phyloP scores from a whole-genome alignment of 2,329 filamentous ascomycete genomes.

The Penicillium verrucosum region DNA sequence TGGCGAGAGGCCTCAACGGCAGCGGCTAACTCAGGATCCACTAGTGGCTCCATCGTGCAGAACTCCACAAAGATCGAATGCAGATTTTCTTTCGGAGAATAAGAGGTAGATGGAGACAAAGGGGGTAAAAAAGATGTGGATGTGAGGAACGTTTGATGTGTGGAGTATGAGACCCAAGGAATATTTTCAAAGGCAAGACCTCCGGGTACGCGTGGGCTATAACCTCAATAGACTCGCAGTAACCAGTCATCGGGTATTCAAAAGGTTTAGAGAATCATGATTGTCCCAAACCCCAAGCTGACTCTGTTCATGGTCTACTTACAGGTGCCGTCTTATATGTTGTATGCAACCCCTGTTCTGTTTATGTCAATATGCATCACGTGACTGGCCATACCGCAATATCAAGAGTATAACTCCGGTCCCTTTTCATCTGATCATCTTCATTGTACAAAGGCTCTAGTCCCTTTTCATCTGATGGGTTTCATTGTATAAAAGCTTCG shows the following conservation, averaged over 20 bases:
- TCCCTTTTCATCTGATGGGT: too few species aligned
- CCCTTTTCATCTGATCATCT: too few species aligned
- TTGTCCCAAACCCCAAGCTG: neutral
- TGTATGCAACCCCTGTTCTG: constrained; percentile 4
- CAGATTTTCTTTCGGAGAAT: neutral
- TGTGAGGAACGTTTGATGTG: neutral
- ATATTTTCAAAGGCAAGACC: neutral
- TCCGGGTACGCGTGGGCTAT: neutral
- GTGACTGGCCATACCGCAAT: constrained; percentile 5
- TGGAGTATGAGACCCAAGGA: neutral
- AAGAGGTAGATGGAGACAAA: neutral
- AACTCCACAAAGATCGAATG: neutral
- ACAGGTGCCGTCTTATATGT: neutral
- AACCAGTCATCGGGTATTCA: neutral
- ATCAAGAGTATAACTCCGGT: neutral
- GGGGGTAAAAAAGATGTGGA: neutral
- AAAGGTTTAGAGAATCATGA: neutral
- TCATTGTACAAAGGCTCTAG: too few species aligned
- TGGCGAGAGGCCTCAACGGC: constrained; percentile 25
- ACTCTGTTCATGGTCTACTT: neutral
- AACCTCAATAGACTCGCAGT: neutral
- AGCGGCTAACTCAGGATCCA: constrained; percentile 19
- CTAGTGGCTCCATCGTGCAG: constrained; percentile 2
- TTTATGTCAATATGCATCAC: neutral
- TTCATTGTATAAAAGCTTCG: neutral